Evolutionary conservation across 225 moss, liverwort and hornwort species (phyloP).

Genomic region (Marchantia polymorpha): DNA sequence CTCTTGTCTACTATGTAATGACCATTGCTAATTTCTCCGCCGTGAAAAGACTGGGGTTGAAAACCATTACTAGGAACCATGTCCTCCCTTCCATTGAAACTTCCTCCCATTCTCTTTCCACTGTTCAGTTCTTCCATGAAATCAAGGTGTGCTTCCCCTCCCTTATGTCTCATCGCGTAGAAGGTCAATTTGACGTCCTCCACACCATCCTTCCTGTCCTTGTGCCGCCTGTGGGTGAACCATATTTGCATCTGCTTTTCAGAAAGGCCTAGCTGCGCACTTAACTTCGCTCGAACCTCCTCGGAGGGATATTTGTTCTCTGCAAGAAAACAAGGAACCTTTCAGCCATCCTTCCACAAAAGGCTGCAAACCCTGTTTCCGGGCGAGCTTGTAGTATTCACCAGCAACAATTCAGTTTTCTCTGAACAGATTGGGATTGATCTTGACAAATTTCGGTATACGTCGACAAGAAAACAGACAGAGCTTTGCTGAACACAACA

Average conservation of each 20-base stretch:
- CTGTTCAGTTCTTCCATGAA: constrained; percentile 49
- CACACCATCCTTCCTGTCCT: constrained; percentile 77
- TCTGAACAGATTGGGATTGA: no score
- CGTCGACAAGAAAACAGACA: no score
- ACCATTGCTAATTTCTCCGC: constrained; percentile 27
- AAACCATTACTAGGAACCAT: constrained; percentile 13
- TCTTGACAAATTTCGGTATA: no score
- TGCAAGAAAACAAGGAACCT: constrained; percentile 5
- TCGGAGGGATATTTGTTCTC: constrained; percentile 76
- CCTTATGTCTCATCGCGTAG: constrained; percentile 64
- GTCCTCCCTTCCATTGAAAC: constrained; percentile 26
- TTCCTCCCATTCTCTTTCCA: constrained; percentile 31
- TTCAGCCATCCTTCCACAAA: neutral
- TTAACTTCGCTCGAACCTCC: constrained; percentile 51
- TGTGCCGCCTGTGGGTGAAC: constrained; percentile 82
- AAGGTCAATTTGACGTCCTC: constrained; percentile 65
- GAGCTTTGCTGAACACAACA: no score
- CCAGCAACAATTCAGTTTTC: no score
- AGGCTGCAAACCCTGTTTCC: no score
- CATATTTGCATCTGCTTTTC: constrained; percentile 86
- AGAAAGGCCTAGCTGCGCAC: constrained; percentile 61
- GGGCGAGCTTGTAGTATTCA: no score
- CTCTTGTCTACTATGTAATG: constrained; percentile 16
- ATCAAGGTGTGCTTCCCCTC: constrained; percentile 49
- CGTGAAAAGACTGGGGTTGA: constrained; percentile 1